Percentiles rank a stretch among this genome's conserved stretches.
These are phyloP conservation scores for Gossypium davidsonii DNA, from an alignment of 441 rosid species.

Conservation along the genomic window DNA sequence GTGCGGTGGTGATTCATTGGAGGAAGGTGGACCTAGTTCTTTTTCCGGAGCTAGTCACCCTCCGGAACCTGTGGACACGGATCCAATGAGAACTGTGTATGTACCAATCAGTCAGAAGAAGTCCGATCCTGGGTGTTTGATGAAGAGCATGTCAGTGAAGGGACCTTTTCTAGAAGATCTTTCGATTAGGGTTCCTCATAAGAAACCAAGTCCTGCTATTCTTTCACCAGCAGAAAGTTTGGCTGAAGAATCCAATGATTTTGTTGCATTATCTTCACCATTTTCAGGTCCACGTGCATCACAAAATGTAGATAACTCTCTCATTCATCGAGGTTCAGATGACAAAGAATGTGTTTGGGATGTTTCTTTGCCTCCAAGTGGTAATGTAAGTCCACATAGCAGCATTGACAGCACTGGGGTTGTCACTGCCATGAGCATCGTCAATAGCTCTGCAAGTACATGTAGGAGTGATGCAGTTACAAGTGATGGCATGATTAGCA, in stretches of 20 bases:
- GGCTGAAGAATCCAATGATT: conserved; percentile 58
- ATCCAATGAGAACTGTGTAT: conserved; percentile 62
- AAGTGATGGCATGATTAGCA: conserved; percentile 69
- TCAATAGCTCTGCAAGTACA: conserved; percentile 68
- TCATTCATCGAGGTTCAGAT: conserved; percentile 52
- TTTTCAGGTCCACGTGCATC: conserved; percentile 52
- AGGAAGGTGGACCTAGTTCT: conserved; percentile 61
- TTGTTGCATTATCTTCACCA: conserved; percentile 38
- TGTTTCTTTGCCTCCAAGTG: conserved; percentile 89
- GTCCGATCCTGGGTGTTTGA: conserved; percentile 55
- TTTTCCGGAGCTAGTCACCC: conserved; percentile 93
- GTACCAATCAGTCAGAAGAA: conserved; percentile 58
- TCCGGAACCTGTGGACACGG: conserved; percentile 78
- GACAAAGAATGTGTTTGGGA: conserved; percentile 96
- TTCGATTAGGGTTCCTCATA: conserved; percentile 52
- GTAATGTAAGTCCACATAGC: conserved; percentile 78
- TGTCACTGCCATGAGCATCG: conserved; percentile 75
- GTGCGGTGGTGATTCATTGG: conserved; percentile 47
- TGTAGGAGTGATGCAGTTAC: conserved; percentile 56
- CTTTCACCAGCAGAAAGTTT: conserved; percentile 63
- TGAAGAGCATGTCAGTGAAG: conserved; percentile 59
- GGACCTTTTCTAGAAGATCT: conserved; percentile 79
- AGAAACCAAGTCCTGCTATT: conserved; percentile 43
- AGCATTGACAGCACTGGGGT: conserved; percentile 72
- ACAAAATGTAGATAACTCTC: conserved; percentile 53